These are phyloP conservation scores for Rhynchosporium secalis DNA, from an alignment of 2,329 filamentous ascomycete genomes.

Conservation along the genomic window DNA sequence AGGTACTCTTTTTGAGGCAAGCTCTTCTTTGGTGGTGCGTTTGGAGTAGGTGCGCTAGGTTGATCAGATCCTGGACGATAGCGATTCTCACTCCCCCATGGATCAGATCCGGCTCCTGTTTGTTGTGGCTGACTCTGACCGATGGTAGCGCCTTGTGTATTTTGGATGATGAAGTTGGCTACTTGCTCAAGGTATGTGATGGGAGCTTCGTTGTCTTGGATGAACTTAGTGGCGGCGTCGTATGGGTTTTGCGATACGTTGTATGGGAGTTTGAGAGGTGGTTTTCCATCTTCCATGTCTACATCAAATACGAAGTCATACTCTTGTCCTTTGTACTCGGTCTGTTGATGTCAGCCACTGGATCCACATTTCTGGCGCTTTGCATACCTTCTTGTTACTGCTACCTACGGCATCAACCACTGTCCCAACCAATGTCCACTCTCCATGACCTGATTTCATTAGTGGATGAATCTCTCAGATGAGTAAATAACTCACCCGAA, in stretches of 20 bases:
- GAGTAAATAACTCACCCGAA: conserved; percentile 22
- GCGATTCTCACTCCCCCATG: conserved; percentile 74
- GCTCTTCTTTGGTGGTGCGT: conserved; percentile 51
- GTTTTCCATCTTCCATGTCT: conserved; percentile 92
- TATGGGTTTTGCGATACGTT: conserved; percentile 92
- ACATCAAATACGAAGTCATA: conserved; percentile 98
- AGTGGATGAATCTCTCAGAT: conserved; percentile 7
- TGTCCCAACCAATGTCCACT: conserved; percentile 90
- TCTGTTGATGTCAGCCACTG: conserved; percentile 19
- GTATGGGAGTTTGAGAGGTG: conserved; percentile 88
- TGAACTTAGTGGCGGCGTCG: conserved; percentile 86
- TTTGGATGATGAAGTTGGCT: conserved; percentile 86
- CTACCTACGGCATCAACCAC: conserved; percentile 88
- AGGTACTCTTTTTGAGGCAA: conserved; percentile 81
- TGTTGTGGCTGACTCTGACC: conserved; percentile 55
- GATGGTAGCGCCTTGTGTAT: conserved; percentile 84
- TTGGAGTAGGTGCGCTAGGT: conserved; percentile 42
- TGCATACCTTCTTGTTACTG: conserved; percentile 65
- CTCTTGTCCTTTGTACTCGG: conserved; percentile 76
- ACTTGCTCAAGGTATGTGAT: conserved; percentile 88
- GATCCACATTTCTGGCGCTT: neutral
- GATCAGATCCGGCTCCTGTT: conserved; percentile 54
- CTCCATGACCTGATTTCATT: conserved; percentile 50
- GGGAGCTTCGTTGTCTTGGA: conserved; percentile 84
- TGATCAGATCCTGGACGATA: conserved; percentile 69